These are phyloP conservation scores for Populus davidiana DNA, from an alignment of 345 rosid species.

Conservation along the genomic window DNA sequence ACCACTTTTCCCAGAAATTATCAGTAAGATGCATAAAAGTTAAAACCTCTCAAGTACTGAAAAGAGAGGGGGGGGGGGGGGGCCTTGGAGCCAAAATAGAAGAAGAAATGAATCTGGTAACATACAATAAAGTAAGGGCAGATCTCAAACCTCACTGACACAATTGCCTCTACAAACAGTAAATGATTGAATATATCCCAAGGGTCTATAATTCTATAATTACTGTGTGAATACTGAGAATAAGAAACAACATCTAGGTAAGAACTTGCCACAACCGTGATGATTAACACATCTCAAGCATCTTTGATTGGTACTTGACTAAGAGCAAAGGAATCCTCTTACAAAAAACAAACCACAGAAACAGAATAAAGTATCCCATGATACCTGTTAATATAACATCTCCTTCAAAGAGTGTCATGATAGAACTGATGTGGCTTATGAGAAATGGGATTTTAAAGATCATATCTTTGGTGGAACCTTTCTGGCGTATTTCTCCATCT, in stretches of 20 bases:
- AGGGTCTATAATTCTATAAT: no score
- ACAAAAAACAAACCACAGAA: not conserved
- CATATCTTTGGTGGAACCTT: slow-evolving; percentile 84
- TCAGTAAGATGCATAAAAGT: not conserved
- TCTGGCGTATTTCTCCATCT: slow-evolving; percentile 71
- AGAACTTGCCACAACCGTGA: no score
- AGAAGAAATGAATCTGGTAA: no score
- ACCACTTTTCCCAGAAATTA: not conserved
- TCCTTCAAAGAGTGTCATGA: slow-evolving; percentile 86
- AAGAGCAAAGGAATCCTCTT: not conserved
- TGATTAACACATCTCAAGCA: no score
- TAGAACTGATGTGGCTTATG: slow-evolving; percentile 82
- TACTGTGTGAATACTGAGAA: no score
- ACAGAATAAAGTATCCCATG: not conserved
- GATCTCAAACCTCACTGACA: no score
- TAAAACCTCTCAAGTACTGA: not conserved
- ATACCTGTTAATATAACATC: slow-evolving; percentile 88
- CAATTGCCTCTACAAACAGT: no score
- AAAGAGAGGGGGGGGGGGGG: no score
- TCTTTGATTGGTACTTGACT: no score
- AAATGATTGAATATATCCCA: no score
- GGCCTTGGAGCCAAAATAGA: not conserved
- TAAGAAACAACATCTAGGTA: no score
- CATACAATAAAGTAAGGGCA: no score
- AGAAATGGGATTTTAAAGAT: slow-evolving; percentile 79